Percentiles rank a stretch among this genome's conserved stretches.
These are phyloP conservation scores for Diddensiella transvaalensis DNA, from an alignment of 805 yeast genomes.

Conservation along the genomic window DNA sequence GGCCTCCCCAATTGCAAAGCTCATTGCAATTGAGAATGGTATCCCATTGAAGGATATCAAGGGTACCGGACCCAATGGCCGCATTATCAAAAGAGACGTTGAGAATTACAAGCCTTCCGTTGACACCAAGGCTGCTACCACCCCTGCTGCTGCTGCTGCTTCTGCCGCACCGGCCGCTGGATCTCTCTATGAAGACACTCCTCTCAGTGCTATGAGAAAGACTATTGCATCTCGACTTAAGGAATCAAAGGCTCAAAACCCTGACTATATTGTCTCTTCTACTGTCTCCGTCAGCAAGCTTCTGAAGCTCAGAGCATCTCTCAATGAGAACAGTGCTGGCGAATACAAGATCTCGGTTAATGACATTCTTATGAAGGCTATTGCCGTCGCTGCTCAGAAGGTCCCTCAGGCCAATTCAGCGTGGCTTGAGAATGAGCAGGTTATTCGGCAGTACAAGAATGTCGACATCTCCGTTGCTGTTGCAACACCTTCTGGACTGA, in stretches of 20 bases:
- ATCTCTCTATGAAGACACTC: constrained; percentile 72
- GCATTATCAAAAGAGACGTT: constrained; percentile 88
- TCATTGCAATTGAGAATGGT: constrained; percentile 88
- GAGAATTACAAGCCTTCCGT: constrained; percentile 56
- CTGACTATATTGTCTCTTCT: constrained; percentile 90
- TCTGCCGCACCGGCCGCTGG: constrained; percentile 48
- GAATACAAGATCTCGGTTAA: constrained; percentile 88
- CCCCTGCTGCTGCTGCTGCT: constrained; percentile 37
- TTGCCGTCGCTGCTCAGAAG: constrained; percentile 82
- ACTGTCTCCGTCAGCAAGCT: constrained; percentile 83
- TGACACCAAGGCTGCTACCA: constrained; percentile 34
- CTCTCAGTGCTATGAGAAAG: constrained; percentile 88
- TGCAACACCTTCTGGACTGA: constrained; percentile 94
- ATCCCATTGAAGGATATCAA: constrained; percentile 75
- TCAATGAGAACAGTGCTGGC: constrained; percentile 81
- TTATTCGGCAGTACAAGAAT: constrained; percentile 84
- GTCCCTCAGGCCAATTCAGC: constrained; percentile 94
- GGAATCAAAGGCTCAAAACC: constrained; percentile 80
- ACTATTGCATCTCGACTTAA: constrained; percentile 86
- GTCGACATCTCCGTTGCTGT: constrained; percentile 99
- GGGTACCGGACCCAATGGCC: constrained; percentile 95
- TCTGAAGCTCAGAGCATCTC: constrained; percentile 84
- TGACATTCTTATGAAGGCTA: constrained; percentile 91
- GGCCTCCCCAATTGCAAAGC: constrained; percentile 95
- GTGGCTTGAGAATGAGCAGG: constrained; percentile 85